phyloP scores from a whole-genome alignment of 306 rosid species.

The Luffa aegyptiaca region DNA sequence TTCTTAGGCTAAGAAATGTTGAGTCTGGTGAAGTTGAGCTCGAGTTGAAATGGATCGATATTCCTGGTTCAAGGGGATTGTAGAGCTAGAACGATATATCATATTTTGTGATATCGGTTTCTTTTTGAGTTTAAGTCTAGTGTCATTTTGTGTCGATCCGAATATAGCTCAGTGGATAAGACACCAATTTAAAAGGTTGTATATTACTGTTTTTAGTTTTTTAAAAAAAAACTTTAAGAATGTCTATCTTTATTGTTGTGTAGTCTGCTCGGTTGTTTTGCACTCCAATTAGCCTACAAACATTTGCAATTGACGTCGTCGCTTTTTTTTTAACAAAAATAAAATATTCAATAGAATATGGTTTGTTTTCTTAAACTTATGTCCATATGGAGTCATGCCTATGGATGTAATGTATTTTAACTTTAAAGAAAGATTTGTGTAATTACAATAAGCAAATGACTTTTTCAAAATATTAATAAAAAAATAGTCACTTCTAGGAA shows the following conservation, averaged over 20 bases:
- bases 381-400: neutral
- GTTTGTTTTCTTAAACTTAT: neutral
- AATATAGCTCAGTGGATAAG: too few species aligned
- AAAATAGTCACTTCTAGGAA: neutral
- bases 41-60: constrained; percentile 61
- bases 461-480: neutral
- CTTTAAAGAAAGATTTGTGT: too few species aligned
- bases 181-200: too few species aligned
- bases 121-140: neutral
- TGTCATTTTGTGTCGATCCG: too few species aligned
- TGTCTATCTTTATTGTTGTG: too few species aligned
- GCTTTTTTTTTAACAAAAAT: too few species aligned
- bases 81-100: neutral
- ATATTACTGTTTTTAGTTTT: too few species aligned
- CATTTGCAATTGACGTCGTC: too few species aligned
- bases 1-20: constrained; percentile 67
- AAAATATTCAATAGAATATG: too few species aligned
- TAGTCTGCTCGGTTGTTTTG: too few species aligned
- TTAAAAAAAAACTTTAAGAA: too few species aligned
- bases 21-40: constrained; percentile 73
- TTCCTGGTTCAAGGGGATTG: constrained; percentile 47
- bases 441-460: neutral
- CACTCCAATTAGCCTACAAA: too few species aligned
- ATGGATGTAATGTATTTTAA: neutral
- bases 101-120: neutral